Evolutionary conservation across 176 grass and related monocot species (phyloP), one percentile per base, ranked within the genome.

Genomic region (Leersia perrieri): DNA sequence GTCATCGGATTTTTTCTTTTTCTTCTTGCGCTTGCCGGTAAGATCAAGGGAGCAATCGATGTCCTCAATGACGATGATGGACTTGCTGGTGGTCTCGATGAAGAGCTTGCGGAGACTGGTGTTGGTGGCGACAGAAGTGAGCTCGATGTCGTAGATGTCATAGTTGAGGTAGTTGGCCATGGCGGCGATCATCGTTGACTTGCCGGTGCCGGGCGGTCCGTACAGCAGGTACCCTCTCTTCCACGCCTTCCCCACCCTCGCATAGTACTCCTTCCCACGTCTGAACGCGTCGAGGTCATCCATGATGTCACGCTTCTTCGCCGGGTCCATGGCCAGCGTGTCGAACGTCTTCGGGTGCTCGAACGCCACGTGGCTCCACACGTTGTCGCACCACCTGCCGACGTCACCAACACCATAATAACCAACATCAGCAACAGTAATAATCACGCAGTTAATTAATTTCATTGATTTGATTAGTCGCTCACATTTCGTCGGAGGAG

Each of bases 51-150:
- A 92, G 74, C 94, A 90, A 75, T 97, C 89, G 41, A 94, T 92
- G 82, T 97, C 91, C 84, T 97, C 94, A 47, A 97, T 88, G 65
- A 97, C 89, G 74, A 94, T 94, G 78, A 97, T 76, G 11, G 85
- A 88, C 77, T 82, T 91, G 81, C 42, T 14, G 0, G 45, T 89
- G 5, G 79, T 92, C 22, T 89, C 69, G 74, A 80, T 88, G 79
- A 92, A 83, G 33, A 92, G 75, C 82, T 65, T 74, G 33, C 90
- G 78, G 12, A 89, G 83, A 20, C 89, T 79, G 4, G 40, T 80
- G 83, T 92, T 92, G 90, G 23, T 47, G 40, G 38, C 1, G 6
- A 91, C 72, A 9, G 73, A 15, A 0, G 90, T 86, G 36, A 86
- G 88, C 68, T 90, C 83, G 25, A 90, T 30, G 60, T 90, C 83